phyloP scores from a whole-genome alignment of 371 early-diverging fungal genomes.

The Apophysomyces elegans region DNA sequence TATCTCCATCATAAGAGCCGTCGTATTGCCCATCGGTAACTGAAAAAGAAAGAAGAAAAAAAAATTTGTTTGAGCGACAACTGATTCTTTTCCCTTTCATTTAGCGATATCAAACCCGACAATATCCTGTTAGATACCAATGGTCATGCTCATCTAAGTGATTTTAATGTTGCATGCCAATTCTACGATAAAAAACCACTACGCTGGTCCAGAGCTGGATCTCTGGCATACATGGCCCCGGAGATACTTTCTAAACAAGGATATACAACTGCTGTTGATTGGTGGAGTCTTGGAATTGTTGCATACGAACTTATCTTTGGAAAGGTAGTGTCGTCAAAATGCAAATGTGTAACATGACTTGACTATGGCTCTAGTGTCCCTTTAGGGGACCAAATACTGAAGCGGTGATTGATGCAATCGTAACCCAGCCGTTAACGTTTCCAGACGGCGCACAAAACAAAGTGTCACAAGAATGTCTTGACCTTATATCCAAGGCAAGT shows the following conservation, averaged over 20 bases:
- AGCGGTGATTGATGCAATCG: constrained; percentile 61
- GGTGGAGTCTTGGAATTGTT: constrained; percentile 90
- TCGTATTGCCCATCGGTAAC: constrained; percentile 58
- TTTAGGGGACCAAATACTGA: constrained; percentile 78
- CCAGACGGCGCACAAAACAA: constrained; percentile 53
- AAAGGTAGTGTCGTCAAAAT: constrained; percentile 44
- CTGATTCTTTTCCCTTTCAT: neutral
- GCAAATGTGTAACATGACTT: neutral
- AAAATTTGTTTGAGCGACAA: neutral
- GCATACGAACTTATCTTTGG: constrained; percentile 81
- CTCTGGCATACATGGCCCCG: constrained; percentile 79
- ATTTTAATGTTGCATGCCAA: constrained; percentile 83
- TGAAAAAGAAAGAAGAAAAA: neutral
- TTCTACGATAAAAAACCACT: constrained; percentile 58
- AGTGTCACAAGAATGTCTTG: constrained; percentile 58
- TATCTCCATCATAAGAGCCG: constrained; percentile 64
- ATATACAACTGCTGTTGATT: constrained; percentile 74
- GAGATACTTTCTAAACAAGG: constrained; percentile 75
- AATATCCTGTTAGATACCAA: constrained; percentile 84
- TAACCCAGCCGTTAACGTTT: constrained; percentile 58
- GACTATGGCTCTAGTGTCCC: constrained; percentile 58
- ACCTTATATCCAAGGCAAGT: constrained; percentile 53
- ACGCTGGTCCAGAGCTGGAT: constrained; percentile 67
- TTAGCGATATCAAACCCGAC: constrained; percentile 88
- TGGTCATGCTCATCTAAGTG: constrained; percentile 85